Conservation (phyloP, 2,329 filamentous ascomycete species). For the Cladophialophora immunda region DNA sequence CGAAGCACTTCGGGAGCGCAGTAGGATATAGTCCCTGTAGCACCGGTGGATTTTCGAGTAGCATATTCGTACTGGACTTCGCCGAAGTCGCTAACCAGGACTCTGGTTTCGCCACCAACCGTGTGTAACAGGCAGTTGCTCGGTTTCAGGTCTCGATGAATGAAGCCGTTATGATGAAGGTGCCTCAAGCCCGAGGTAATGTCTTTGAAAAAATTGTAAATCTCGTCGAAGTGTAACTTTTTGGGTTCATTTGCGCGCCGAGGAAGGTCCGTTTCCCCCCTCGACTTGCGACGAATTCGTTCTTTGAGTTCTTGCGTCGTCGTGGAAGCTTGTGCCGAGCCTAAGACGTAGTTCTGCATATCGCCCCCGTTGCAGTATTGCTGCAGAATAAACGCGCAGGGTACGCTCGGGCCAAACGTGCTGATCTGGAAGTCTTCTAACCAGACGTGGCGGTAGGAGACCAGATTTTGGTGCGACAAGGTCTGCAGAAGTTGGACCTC, state of each 20-base stretch:
- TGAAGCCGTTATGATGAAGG: slow-evolving; percentile 89
- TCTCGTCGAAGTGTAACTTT: slow-evolving; percentile 81
- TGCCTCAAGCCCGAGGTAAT: slow-evolving; percentile 92
- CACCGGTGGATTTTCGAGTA: slow-evolving; percentile 85
- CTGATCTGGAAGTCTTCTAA: slow-evolving; percentile 86
- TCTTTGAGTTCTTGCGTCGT: slow-evolving; percentile 90
- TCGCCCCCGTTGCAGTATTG: slow-evolving; percentile 97
- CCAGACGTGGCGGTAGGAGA: slow-evolving; percentile 98
- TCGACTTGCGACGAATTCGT: slow-evolving; percentile 81
- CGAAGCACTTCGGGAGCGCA: slow-evolving; percentile 93
- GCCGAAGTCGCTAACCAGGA: slow-evolving; percentile 96
- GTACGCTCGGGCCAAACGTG: slow-evolving; percentile 87
- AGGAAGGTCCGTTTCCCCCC: slow-evolving; percentile 71
- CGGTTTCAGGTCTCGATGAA: slow-evolving; percentile 94
- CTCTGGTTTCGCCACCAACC: slow-evolving; percentile 74
- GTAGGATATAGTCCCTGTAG: slow-evolving; percentile 96
- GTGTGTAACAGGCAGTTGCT: slow-evolving; percentile 91
- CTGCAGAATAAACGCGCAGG: slow-evolving; percentile 95
- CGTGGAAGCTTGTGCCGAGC: slow-evolving; percentile 66
- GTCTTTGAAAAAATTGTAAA: slow-evolving; percentile 95
- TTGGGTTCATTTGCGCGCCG: slow-evolving; percentile 53
- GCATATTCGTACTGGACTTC: slow-evolving; percentile 89
- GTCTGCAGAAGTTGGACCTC: slow-evolving; percentile 94
- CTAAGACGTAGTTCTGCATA: slow-evolving; percentile 85
- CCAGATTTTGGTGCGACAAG: slow-evolving; percentile 91